Base-by-base conservation (phyloP, 1,284 basidiomycete genomes). In the Heterobasidion occidentale region DNA sequence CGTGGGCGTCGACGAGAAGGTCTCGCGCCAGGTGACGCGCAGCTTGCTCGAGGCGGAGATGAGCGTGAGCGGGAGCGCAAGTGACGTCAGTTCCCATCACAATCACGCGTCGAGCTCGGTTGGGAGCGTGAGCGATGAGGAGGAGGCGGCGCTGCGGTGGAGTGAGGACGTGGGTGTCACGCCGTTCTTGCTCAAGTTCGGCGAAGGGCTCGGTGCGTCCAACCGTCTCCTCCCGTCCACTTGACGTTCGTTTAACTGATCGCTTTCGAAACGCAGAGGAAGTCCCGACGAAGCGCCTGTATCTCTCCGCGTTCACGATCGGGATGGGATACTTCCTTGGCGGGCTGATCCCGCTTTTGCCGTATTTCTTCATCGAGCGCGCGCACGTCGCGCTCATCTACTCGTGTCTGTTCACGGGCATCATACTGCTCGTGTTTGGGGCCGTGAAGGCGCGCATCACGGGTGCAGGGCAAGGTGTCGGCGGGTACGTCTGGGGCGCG, bases 101-200 rank as follows among this genome's bases (percentile, higher is more conserved):
- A 62, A 70, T 19, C 61, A 65, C 33, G 60, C 63, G 42, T 63
- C 53, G 14, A 56, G 57, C 46, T 61, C 62, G 15, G 58, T 63
- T 33, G 57, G 63, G 46, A 62, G 67, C 51, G 61, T 65, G 20
- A 67, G 70, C 47, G 77, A 82, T 59, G 77, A 79, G 57, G 83
- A 86, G 62, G 73, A 67, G 12, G 67, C 70, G 33, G 70, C 74
- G 34, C 70, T 86, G 50, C 77, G 78, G 58, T 87, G 85, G 80
- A 83, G 81, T 60, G 80, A 83, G 54, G 84, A 88, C 50, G 81
- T 89, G 59, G 94, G 93, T 0, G 70, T 97, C 53, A 94, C 94
- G 0, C 84, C 92, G 2, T 98, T 98, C 75, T 73, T 97, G 64
- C 80, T 97, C 64, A 95, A 93, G 71, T 97, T 97, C 64, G 93